These are phyloP conservation scores for Leccinum griseonigrum DNA, from an alignment of 1,284 basidiomycete genomes.

Conservation along the genomic window DNA sequence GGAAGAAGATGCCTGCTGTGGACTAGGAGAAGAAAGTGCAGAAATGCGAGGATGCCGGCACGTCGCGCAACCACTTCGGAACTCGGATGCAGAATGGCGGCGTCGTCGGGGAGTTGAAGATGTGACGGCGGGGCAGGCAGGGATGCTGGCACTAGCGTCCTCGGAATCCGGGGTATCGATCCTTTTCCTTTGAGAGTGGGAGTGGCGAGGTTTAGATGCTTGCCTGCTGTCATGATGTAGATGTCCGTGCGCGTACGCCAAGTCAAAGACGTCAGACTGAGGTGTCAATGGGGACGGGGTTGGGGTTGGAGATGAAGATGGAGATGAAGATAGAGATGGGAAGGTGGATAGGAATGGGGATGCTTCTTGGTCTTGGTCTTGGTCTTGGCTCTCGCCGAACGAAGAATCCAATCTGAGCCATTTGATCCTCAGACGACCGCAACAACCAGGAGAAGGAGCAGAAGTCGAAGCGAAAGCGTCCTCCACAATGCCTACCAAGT, in stretches of 20 bases:
- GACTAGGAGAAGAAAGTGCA: conserved; percentile 9
- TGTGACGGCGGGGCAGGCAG: background rate
- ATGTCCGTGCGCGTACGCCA: background rate
- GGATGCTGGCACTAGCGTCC: conserved; percentile 8
- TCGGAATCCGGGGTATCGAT: conserved; percentile 14
- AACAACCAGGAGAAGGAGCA: background rate
- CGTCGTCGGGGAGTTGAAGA: background rate
- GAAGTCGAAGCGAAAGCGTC: conserved; percentile 1
- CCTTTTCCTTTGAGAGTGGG: background rate
- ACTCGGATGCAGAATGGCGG: conserved; percentile 12
- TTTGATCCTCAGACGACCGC: conserved; percentile 16
- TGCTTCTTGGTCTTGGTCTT: background rate
- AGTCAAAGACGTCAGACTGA: conserved; percentile 4
- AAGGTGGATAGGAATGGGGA: background rate
- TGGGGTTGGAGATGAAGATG: background rate
- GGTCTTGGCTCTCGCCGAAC: conserved; percentile 4
- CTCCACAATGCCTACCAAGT: conserved; percentile 16
- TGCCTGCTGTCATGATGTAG: background rate
- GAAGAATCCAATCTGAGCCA: conserved; percentile 17
- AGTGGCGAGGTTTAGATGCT: background rate
- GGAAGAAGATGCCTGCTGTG: background rate
- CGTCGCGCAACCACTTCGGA: conserved; percentile 30
- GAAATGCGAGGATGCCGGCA: conserved; percentile 23
- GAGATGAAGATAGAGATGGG: background rate
- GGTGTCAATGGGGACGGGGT: conserved; percentile 4